A percentile compares a stretch with the other conserved stretches of the same genome.
Evolutionary conservation across 192 early-diverging fungal species (phyloP).

Genomic region (Coemansia sp.): DNA sequence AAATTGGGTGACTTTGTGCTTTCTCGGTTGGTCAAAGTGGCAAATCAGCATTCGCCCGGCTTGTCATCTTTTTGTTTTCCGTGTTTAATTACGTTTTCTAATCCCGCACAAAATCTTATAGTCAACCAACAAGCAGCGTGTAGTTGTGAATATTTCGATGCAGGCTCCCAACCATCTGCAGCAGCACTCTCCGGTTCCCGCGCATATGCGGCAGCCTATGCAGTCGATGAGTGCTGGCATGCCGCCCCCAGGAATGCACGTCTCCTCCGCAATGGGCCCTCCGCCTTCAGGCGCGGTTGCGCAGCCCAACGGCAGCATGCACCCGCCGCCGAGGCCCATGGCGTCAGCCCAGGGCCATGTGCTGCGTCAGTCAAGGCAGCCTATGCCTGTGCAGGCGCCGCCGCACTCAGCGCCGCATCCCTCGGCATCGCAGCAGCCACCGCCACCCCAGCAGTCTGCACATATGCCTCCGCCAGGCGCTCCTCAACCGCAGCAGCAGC

Average conservation of each 20-base stretch:
- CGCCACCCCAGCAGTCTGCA: slow-evolving; percentile 8
- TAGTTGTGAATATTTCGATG: slow-evolving; percentile 18
- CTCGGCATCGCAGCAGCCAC: slow-evolving; percentile 7
- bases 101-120: neutral
- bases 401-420: slow-evolving; percentile 15
- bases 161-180: slow-evolving; percentile 46
- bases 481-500: slow-evolving; percentile 15
- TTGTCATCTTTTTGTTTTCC: neutral
- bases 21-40: neutral
- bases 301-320: slow-evolving; percentile 35
- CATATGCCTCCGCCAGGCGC: slow-evolving; percentile 12
- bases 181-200: slow-evolving; percentile 36
- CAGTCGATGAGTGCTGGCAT: slow-evolving; percentile 34
- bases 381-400: slow-evolving; percentile 16
- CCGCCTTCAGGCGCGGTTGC: slow-evolving; percentile 10
- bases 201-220: slow-evolving; percentile 33
- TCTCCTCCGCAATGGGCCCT: slow-evolving; percentile 26
- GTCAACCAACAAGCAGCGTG: neutral
- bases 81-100: neutral
- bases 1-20: neutral
- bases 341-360: slow-evolving; percentile 24
- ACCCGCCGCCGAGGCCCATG: slow-evolving; percentile 24
- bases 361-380: slow-evolving; percentile 25
- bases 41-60: too few relatives aligned
- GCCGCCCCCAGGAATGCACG: slow-evolving; percentile 40